Percentiles rank a stretch among this genome's conserved stretches.
Conservation (phyloP, 371 early-diverging fungal species). For the Dinochytrium kinnereticum region DNA sequence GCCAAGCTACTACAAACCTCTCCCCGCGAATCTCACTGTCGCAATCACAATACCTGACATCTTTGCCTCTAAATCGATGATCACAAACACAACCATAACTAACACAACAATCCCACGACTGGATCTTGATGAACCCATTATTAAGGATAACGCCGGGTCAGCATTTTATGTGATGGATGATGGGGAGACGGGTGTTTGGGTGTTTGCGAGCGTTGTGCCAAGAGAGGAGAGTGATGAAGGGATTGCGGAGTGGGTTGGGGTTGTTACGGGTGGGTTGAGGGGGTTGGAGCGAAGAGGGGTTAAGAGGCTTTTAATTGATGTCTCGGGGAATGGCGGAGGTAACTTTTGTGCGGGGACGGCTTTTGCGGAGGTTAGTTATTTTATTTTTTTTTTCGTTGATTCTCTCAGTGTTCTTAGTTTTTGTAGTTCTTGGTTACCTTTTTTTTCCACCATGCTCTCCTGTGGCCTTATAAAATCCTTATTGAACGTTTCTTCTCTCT, state of each 20-base stretch:
- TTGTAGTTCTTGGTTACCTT: too few relatives aligned
- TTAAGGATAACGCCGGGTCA: not conserved
- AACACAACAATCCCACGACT: not conserved
- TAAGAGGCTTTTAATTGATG: conserved; percentile 35
- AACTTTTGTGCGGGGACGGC: conserved; percentile 9
- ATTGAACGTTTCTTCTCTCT: too few relatives aligned
- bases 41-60: not conserved
- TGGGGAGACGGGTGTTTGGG: conserved; percentile 3
- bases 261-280: conserved; percentile 26
- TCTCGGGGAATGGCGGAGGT: conserved; percentile 40
- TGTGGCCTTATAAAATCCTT: too few relatives aligned
- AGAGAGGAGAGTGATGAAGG: not conserved
- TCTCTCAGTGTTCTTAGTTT: not conserved
- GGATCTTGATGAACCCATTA: not conserved
- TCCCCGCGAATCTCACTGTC: not conserved
- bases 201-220: not conserved
- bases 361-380: conserved; percentile 5
- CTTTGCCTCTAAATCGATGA: not conserved
- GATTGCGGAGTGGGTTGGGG: not conserved
- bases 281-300: conserved; percentile 31
- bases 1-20: not conserved
- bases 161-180: conserved; percentile 4
- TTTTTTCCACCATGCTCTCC: too few relatives aligned
- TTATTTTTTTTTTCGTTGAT: not conserved
- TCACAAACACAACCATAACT: not conserved